These are phyloP conservation scores for Luvunga scandens DNA, from an alignment of 345 rosid species.

Conservation along the genomic window DNA sequence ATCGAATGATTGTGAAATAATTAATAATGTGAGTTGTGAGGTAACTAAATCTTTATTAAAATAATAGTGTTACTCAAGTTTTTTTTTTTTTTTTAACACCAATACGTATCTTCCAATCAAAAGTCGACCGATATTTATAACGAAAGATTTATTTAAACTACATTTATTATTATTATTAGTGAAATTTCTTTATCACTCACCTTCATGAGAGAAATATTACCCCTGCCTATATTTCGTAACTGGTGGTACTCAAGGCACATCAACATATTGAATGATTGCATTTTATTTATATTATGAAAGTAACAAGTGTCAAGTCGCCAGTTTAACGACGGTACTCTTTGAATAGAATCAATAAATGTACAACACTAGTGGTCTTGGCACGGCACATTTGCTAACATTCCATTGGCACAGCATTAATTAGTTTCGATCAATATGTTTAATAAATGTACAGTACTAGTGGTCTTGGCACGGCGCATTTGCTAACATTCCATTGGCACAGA, in stretches of 20 bases:
- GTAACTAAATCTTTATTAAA: too few relatives aligned
- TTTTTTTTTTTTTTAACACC: too few relatives aligned
- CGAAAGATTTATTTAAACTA: too few relatives aligned
- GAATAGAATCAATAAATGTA: background rate
- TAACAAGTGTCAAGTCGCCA: background rate
- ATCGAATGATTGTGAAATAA: too few relatives aligned
- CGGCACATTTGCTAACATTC: conserved; percentile 1
- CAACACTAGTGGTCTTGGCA: background rate
- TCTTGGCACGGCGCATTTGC: conserved; percentile 10
- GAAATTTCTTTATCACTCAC: too few relatives aligned
- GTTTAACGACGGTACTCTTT: background rate
- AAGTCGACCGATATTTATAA: too few relatives aligned
- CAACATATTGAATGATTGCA: background rate
- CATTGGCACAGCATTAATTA: background rate
- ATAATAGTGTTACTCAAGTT: background rate
- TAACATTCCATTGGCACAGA: background rate
- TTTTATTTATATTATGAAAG: background rate
- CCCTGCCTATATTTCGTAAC: too few relatives aligned
- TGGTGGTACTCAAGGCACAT: background rate
- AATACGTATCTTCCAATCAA: too few relatives aligned
- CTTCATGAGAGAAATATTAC: too few relatives aligned
- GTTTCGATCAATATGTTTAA: background rate
- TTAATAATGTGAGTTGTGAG: too few relatives aligned
- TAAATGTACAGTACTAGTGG: background rate
- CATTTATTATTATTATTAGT: too few relatives aligned